Base-by-base conservation (phyloP, 306 rosid species). In the Nissolia schottii region DNA sequence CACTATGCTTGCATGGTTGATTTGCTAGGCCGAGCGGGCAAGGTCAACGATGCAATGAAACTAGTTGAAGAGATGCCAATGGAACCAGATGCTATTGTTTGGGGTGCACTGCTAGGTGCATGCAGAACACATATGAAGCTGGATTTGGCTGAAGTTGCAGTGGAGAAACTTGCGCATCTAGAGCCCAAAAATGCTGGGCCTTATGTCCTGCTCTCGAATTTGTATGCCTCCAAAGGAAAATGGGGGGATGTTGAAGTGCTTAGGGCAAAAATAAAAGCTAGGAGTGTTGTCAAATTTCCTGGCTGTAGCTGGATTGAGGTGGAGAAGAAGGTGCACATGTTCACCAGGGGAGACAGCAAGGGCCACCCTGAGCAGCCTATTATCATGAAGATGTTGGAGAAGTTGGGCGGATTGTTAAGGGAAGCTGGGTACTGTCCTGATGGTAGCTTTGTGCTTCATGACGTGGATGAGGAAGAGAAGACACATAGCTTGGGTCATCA, bases 391-490 rank as follows among this genome's bases (percentile, higher is more conserved):
- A 76, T 79, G 83, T 71, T 85, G 77, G 89, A 87, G 67, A 87
- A 29, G 32, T 24, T 90, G 65, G 80, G 82, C 41, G 86, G 84
- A 70, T 53, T 87, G 76, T 71, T 90, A 64, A 84, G 81, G 80
- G 92, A 87, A 77, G 89, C 84, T 64, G 96, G 90, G 71, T 90
- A 90, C 83, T 80, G 70, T 70, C 92, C 96, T 14, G 96, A 89
- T 59, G 80, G 87, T 25, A 87, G 81, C 58, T 90, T 87, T 85
- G 96, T 87, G 41, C 80, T 82, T 70, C 96, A 85, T 65, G 96
- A 90, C 10, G 85, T 90, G 85, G 96, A 87, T 12, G 90, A 87
- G 67, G 96, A 90, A 85, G 96, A 90, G 80, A 90, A 90, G 80
- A 75, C 82, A 65, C 86, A 77, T 51, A 85, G 89, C 77, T 62